Evolutionary conservation across 768 basidiomycete genomes (phyloP).

Genomic region (Agrocybe praecox): DNA sequence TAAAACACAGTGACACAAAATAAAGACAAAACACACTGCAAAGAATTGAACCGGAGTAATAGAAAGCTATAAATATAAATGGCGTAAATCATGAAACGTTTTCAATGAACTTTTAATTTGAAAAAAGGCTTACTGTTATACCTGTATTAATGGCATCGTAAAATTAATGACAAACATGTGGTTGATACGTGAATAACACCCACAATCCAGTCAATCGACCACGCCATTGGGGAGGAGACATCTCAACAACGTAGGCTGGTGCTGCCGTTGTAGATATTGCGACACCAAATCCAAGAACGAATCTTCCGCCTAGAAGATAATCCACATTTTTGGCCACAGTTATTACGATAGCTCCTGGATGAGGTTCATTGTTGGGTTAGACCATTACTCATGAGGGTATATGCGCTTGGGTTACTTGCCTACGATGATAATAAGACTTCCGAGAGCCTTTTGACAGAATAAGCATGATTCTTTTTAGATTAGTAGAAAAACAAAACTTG

Average conservation of each 20-base stretch:
- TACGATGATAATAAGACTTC: conserved; percentile 40
- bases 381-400: no score
- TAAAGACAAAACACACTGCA: conserved; percentile 32
- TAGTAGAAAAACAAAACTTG: conserved; percentile 11
- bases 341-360: conserved; percentile 45
- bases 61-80: conserved; percentile 35
- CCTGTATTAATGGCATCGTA: conserved; percentile 14
- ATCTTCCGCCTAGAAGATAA: conserved; percentile 55
- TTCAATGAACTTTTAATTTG: conserved; percentile 15
- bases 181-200: conserved; percentile 17
- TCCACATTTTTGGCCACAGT: conserved; percentile 42
- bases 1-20: neutral
- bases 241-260: conserved; percentile 55
- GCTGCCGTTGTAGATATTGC: conserved; percentile 45
- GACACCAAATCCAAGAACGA: conserved; percentile 57
- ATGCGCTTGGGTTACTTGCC: conserved; percentile 21
- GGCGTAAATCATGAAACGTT: conserved; percentile 1
- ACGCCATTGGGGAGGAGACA: conserved; percentile 62
- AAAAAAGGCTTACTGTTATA: conserved; percentile 32
- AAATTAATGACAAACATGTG: conserved; percentile 2
- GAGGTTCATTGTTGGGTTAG: no score
- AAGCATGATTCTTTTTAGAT: neutral
- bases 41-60: conserved; percentile 45
- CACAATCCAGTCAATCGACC: conserved; percentile 52
- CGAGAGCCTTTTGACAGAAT: conserved; percentile 31